Evolutionary conservation across 208 protist genomes (phyloP).

Genomic region (Trypanosoma boissoni): DNA sequence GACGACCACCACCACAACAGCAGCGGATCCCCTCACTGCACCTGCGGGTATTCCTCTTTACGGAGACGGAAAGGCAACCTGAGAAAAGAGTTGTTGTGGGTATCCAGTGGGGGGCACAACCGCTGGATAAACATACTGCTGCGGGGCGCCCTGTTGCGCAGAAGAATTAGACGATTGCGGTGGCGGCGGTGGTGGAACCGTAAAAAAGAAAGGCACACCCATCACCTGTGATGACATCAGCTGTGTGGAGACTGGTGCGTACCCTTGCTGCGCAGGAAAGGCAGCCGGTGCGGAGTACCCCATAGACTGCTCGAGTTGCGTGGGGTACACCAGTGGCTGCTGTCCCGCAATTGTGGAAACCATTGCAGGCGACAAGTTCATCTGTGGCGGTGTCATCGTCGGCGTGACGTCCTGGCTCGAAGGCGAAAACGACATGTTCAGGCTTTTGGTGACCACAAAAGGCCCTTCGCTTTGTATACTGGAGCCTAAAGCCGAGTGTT

Average conservation of each 20-base stretch:
- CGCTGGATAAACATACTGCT: conserved; percentile 18
- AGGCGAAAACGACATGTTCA: conserved; percentile 8
- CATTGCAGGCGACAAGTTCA: no score
- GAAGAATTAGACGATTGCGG: neutral
- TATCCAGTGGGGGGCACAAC: conserved; percentile 11
- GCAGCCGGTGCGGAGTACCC: conserved; percentile 9
- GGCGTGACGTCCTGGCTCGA: conserved; percentile 20
- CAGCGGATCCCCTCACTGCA: no score
- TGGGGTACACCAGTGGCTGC: conserved; percentile 2
- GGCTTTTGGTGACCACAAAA: neutral
- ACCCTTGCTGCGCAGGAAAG: conserved; percentile 7
- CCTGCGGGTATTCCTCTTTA: neutral
- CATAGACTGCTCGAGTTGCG: neutral
- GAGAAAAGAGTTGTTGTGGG: conserved; percentile 9
- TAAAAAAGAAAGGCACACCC: no score
- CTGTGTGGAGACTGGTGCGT: neutral
- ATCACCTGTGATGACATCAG: no score
- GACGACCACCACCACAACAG: no score
- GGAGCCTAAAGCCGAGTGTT: conserved; percentile 3
- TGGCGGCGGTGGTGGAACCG: no score
- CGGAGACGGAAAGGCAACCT: conserved; percentile 10
- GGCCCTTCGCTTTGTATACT: conserved; percentile 8
- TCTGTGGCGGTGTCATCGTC: conserved; percentile 15
- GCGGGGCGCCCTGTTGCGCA: neutral
- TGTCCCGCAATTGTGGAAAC: no score